A percentile compares a stretch with the other conserved stretches of the same genome.
Conservation (phyloP, 805 yeast species). For the Metschnikowia continentalis region DNA sequence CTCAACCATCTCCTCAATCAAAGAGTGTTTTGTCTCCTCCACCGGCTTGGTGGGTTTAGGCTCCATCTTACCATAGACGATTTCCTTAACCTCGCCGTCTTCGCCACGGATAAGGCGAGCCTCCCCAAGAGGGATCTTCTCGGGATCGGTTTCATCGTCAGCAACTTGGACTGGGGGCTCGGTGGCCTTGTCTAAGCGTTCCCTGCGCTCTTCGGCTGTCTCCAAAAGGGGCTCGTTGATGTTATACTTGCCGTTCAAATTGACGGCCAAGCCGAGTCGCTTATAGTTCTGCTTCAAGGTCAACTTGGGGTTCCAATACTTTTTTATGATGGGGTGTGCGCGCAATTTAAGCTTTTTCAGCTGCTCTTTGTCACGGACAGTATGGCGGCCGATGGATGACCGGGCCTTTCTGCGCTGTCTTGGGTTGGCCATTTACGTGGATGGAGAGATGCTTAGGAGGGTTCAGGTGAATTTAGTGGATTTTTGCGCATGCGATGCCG, state of each 20-base stretch:
- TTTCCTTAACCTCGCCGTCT: slow-evolving; percentile 57
- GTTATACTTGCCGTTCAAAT: slow-evolving; percentile 53
- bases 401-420: slow-evolving; percentile 82
- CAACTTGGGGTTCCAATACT: slow-evolving; percentile 80
- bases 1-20: slow-evolving; percentile 66
- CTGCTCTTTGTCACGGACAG: slow-evolving; percentile 67
- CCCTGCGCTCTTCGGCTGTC: slow-evolving; percentile 32
- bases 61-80: slow-evolving; percentile 68
- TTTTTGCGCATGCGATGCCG: slow-evolving; percentile 4
- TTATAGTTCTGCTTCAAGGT: slow-evolving; percentile 87
- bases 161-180: slow-evolving; percentile 18
- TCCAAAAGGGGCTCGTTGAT: slow-evolving; percentile 65
- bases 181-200: slow-evolving; percentile 23
- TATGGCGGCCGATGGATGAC: slow-evolving; percentile 63
- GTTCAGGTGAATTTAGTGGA: neutral
- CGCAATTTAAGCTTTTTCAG: slow-evolving; percentile 62
- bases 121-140: slow-evolving; percentile 69
- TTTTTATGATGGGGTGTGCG: slow-evolving; percentile 79
- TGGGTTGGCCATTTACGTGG: slow-evolving; percentile 55
- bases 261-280: slow-evolving; percentile 68
- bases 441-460: neutral
- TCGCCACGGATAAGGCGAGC: slow-evolving; percentile 73
- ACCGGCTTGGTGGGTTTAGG: slow-evolving; percentile 15
- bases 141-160: slow-evolving; percentile 45
- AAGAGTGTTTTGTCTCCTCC: slow-evolving; percentile 32